Evolutionary conservation across 805 yeast species (phyloP).

Genomic region (Cyberlindnera galapagoensis): DNA sequence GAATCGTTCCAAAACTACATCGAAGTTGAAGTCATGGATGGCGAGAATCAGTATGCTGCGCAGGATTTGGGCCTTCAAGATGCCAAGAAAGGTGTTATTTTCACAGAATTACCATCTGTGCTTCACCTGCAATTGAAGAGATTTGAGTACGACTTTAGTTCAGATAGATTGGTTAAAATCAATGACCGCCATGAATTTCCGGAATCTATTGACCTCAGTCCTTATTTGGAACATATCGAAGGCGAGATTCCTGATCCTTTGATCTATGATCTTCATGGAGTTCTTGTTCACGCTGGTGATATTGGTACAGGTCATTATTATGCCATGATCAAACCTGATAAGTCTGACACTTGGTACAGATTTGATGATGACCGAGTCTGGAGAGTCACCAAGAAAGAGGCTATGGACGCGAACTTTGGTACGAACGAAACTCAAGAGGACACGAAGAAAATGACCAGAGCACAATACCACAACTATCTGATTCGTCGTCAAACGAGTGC

Average conservation of each 20-base stretch:
- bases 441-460: slow-evolving; percentile 45
- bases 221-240: slow-evolving; percentile 59
- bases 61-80: slow-evolving; percentile 87
- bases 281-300: slow-evolving; percentile 92
- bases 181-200: slow-evolving; percentile 92
- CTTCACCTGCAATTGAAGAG: slow-evolving; percentile 89
- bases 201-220: slow-evolving; percentile 69
- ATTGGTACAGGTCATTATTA: slow-evolving; percentile 95
- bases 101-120: slow-evolving; percentile 86
- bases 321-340: slow-evolving; percentile 81
- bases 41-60: slow-evolving; percentile 94
- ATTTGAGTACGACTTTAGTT: slow-evolving; percentile 88
- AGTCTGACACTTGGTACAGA: slow-evolving; percentile 70
- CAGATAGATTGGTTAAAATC: slow-evolving; percentile 82
- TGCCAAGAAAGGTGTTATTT: slow-evolving; percentile 93
- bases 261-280: slow-evolving; percentile 85
- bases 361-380: slow-evolving; percentile 96
- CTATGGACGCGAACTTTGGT: slow-evolving; percentile 89
- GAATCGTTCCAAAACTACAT: slow-evolving; percentile 82
- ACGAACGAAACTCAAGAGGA: slow-evolving; percentile 52
- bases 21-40: slow-evolving; percentile 82
- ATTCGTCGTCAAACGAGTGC: slow-evolving; percentile 87
- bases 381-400: slow-evolving; percentile 77
- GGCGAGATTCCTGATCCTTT: slow-evolving; percentile 45
- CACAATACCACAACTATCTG: slow-evolving; percentile 56